phyloP scores from a whole-genome alignment of 2,329 filamentous ascomycete species.

The Apiospora hydei region DNA sequence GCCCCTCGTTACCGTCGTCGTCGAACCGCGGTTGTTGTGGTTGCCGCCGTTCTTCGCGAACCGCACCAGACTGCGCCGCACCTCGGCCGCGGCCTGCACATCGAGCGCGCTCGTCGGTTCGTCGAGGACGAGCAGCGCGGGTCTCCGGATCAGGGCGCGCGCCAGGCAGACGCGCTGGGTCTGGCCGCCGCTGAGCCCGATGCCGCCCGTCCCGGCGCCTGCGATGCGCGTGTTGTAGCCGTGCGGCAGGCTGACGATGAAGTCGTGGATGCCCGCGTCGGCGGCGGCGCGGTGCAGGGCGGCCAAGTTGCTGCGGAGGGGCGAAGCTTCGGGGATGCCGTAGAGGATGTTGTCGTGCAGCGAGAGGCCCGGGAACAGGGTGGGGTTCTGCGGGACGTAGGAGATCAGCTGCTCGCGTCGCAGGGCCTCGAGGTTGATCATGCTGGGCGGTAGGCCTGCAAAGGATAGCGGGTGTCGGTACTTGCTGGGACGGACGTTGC shows the following conservation, averaged over 20 bases:
- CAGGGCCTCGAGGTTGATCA: constrained; percentile 59
- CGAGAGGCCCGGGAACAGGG: constrained; percentile 75
- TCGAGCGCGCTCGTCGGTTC: constrained; percentile 88
- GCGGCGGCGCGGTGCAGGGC: constrained; percentile 54
- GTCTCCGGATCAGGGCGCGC: constrained; percentile 74
- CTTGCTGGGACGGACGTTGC: constrained; percentile 18
- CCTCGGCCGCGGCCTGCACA: constrained; percentile 66
- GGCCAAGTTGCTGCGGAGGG: constrained; percentile 54
- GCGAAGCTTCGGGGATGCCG: constrained; percentile 66
- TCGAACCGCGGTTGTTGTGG: not conserved
- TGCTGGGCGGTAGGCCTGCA: constrained; percentile 60
- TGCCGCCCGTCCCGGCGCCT: constrained; percentile 59
- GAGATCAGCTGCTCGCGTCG: constrained; percentile 68
- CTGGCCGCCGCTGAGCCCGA: constrained; percentile 80
- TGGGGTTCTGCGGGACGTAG: constrained; percentile 74
- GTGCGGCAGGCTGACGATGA: constrained; percentile 73
- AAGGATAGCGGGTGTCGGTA: constrained; percentile 60
- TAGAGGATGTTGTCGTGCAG: constrained; percentile 86
- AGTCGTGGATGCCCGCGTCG: constrained; percentile 75
- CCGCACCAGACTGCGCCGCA: constrained; percentile 67
- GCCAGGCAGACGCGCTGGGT: constrained; percentile 84
- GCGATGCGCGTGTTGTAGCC: constrained; percentile 74
- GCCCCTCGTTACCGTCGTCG: not conserved
- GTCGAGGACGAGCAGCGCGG: constrained; percentile 79
- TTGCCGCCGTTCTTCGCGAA: constrained; percentile 49